phyloP scores from a whole-genome alignment of 306 rosid species.

The Inga oerstediana region DNA sequence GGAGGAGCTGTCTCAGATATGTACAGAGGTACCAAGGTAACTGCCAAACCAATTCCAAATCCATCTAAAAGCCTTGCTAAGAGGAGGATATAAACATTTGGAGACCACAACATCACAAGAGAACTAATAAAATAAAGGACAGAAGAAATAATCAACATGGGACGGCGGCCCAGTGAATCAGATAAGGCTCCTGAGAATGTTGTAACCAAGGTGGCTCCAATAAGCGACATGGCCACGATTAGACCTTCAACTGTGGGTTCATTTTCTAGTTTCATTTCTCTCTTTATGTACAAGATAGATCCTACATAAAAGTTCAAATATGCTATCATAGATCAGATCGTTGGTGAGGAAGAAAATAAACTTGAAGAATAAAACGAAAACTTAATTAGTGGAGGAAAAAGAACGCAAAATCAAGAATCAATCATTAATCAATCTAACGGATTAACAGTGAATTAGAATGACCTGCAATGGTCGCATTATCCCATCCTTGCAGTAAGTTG shows the following conservation, averaged over 20 bases:
- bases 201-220: slow-evolving; percentile 89
- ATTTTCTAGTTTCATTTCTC: slow-evolving; percentile 71
- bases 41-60: slow-evolving; percentile 82
- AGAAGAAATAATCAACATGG: slow-evolving; percentile 79
- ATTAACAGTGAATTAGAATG: neutral
- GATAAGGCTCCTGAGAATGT: slow-evolving; percentile 85
- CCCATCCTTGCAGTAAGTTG: slow-evolving; percentile 90
- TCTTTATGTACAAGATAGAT: slow-evolving; percentile 87
- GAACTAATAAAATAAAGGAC: slow-evolving; percentile 78
- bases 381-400: neutral
- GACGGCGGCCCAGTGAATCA: slow-evolving; percentile 88
- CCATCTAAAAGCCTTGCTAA: slow-evolving; percentile 92
- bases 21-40: slow-evolving; percentile 85
- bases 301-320: slow-evolving; percentile 47
- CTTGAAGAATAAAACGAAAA: neutral
- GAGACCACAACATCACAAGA: slow-evolving; percentile 93
- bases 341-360: neutral
- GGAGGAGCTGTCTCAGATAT: slow-evolving; percentile 98
- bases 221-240: slow-evolving; percentile 90
- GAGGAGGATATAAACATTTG: slow-evolving; percentile 83
- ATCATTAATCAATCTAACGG: neutral
- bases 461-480: slow-evolving; percentile 94
- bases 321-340: neutral
- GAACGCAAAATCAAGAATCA: neutral
- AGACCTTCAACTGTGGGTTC: slow-evolving; percentile 86